Evolutionary conservation across 2,329 filamentous ascomycete species (phyloP).

Genomic region (Lizonia empirigonia): DNA sequence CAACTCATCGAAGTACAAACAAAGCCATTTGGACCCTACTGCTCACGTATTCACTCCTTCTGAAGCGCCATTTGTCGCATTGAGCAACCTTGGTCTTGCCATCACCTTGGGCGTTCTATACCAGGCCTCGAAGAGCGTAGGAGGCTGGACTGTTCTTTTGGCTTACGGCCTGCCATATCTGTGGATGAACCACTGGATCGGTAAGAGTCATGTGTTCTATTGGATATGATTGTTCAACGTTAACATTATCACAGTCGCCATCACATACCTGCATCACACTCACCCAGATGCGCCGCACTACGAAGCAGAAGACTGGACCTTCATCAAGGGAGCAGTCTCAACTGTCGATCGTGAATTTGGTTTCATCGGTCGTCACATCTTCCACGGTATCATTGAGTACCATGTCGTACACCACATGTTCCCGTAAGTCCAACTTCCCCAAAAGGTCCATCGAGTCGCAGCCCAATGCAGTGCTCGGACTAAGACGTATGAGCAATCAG

Average conservation of each 20-base stretch:
- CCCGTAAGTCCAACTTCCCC: constrained; percentile 44
- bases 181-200: constrained; percentile 73
- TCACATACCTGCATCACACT: constrained; percentile 77
- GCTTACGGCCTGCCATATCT: constrained; percentile 69
- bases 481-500: background rate
- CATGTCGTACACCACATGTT: constrained; percentile 69
- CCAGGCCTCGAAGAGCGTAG: constrained; percentile 59
- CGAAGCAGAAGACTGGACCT: constrained; percentile 64
- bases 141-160: constrained; percentile 61
- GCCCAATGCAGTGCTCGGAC: background rate
- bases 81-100: constrained; percentile 28
- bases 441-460: background rate
- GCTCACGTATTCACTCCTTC: constrained; percentile 23
- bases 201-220: constrained; percentile 12
- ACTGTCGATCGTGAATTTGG: constrained; percentile 70
- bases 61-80: constrained; percentile 25
- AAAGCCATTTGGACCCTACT: constrained; percentile 30
- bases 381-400: constrained; percentile 69
- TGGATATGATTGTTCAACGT: background rate
- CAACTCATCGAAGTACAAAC: constrained; percentile 21
- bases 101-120: constrained; percentile 54
- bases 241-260: constrained; percentile 59
- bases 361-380: constrained; percentile 67
- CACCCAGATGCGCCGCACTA: constrained; percentile 64
- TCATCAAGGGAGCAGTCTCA: constrained; percentile 64